These are phyloP conservation scores for Alternaria ventricosa DNA, from an alignment of 2,329 filamentous ascomycete species.

Conservation along the genomic window DNA sequence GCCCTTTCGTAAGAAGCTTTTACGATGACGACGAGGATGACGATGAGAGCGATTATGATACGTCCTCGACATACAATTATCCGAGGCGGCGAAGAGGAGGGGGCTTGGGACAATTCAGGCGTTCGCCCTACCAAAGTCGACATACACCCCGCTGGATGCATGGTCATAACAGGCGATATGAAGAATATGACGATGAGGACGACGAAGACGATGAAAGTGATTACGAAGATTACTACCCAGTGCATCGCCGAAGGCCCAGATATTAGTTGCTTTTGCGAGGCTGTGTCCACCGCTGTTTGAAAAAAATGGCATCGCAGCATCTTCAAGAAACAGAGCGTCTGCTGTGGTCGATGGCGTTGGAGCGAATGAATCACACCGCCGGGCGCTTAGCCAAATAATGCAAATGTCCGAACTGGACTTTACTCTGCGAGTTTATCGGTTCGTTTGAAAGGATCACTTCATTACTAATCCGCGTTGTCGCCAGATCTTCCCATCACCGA, in stretches of 20 bases:
- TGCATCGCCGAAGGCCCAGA: not conserved
- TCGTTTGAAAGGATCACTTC: not conserved
- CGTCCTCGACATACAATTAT: not conserved
- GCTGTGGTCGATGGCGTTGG: not conserved
- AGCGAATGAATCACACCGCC: not conserved
- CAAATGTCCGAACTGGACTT: not conserved
- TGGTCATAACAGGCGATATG: constrained; percentile 9
- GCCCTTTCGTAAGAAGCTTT: not conserved
- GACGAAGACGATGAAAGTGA: constrained; percentile 8
- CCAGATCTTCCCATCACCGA: not conserved
- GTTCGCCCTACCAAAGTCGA: not conserved
- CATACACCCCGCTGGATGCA: constrained; percentile 5
- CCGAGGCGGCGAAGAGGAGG: not conserved
- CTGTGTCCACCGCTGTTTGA: not conserved
- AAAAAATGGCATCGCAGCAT: not conserved
- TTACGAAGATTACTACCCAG: not conserved
- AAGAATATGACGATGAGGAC: constrained; percentile 18
- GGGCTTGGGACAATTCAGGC: not conserved
- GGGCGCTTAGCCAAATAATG: not conserved
- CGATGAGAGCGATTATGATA: constrained; percentile 19
- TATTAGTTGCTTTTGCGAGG: not conserved
- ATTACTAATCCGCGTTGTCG: not conserved
- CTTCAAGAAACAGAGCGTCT: not conserved
- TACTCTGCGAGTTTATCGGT: not conserved
- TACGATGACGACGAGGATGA: constrained; percentile 13